Base-by-base conservation (phyloP, 2,329 filamentous ascomycete species). In the Rutstroemia sp. region DNA sequence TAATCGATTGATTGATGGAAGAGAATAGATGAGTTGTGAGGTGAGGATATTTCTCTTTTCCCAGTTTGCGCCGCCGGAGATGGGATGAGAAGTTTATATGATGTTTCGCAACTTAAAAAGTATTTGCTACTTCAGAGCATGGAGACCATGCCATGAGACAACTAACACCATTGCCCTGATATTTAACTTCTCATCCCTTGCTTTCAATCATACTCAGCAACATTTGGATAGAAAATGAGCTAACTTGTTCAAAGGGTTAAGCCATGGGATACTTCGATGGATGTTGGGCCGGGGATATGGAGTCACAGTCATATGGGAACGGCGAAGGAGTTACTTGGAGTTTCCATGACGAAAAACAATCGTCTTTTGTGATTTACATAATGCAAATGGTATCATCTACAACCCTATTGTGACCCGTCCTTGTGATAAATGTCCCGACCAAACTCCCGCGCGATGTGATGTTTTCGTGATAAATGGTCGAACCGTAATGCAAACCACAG, bases 71-170 rank as follows among this genome's bases (percentile, higher is more conserved):
- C 30, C 30, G 9, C 30, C 30, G 9, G 30, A 12, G 30, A 44
- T 23, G 17, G n/a, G 19, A 19, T 44, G 30, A 51, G 49, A 54
- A 49, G 42, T 54, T 42, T 38, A 40, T 74, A 92, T 91, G 92
- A 96, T 97, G 92, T 82, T 87, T 84, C 87, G 83, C 85, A 88
- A 84, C 76, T 77, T 48, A 75, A 79, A 79, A 91, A 90, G 91
- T 97, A 97, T 97, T 97, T 97, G 94, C 94, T 97, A 97, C 92
- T 97, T 97, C 92, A 96, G 94, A 97, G 91, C 89, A 84, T 74
- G 72, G 74, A 73, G 71, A 78, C 76, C 75, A 75, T 84, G 91
- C 90, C 76, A 96, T 97, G 94, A 99, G 92, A 97, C 89, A 85
- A 95, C 80, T 78, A 84, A 88, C 87, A 92, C 91, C 88, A 79